Base-by-base conservation (phyloP, 495 filamentous ascomycete genomes). In the Amorphotheca resinae region DNA sequence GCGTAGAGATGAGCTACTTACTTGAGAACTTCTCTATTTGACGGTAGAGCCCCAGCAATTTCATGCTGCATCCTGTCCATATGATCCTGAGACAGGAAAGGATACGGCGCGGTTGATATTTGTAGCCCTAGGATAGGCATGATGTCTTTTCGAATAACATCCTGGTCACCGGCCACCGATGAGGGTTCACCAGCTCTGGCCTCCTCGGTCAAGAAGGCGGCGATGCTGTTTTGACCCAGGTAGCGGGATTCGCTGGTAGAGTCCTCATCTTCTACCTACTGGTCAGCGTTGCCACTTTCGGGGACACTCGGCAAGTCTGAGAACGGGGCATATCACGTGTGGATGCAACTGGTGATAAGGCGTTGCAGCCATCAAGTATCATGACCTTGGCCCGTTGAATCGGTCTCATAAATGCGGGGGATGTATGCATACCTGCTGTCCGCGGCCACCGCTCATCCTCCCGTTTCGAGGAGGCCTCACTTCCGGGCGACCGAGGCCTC, bases 111-210 rank as follows among this genome's bases (percentile, higher is more conserved):
- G 25, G 70, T 72, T 43, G 86, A 82, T 47, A 86, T 87, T 53
- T 89, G 84, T 14, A 91, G 72, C 9, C 83, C 84, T 26, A 91
- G 69, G 21, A 88, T 80, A 3, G 84, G 83, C 28, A 86, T 66
- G 59, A 91, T 84, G 49, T 79, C 82, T 52, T 64, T 60, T 38
- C 69, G 66, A 32, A 74, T 72, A 35, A 52, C 55, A 47, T 65
- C 66, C 25, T 49, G 51, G 12, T 49, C 49, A 20, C 69, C 67
- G 39, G 58, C 64, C 18, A 14, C 16, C 4, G 62, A 61, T 22
- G 39, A 39, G 14, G 44, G 30, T 32, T 52, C 28, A 17, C 42
- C 53, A 11, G 23, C 44, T 34, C 61, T 63, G 6, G 69, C 62
- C 50, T 73, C 69, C 39, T 81, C 80, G 52, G 84, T 76, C 37